Conservation (phyloP, 352 stramenopile genomes). For the Saprolegnia diclina region DNA sequence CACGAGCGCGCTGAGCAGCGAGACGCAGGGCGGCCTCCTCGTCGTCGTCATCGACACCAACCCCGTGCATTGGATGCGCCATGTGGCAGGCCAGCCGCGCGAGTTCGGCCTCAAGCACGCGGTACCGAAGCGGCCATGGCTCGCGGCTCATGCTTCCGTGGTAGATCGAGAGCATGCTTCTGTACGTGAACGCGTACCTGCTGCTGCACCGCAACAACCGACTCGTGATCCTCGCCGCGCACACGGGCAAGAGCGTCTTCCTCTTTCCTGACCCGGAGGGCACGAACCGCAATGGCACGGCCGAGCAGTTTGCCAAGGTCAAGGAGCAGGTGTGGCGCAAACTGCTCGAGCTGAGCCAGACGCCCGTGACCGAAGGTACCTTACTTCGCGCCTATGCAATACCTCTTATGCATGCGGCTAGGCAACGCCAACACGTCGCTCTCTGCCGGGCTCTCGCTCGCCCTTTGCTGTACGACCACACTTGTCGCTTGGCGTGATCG, state of each 20-base stretch:
- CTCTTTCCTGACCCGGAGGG: constrained; percentile 69
- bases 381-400: background rate
- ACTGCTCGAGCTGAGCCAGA: constrained; percentile 49
- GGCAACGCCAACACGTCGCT: constrained; percentile 61
- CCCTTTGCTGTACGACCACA: constrained; percentile 63
- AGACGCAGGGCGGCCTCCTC: constrained; percentile 38
- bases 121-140: constrained; percentile 32
- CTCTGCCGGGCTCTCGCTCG: constrained; percentile 65
- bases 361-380: constrained; percentile 34
- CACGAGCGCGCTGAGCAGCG: too few relatives aligned
- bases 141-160: constrained; percentile 40
- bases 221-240: constrained; percentile 76
- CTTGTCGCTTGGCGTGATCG: background rate
- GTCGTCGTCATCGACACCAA: constrained; percentile 81
- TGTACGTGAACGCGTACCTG: constrained; percentile 85
- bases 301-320: constrained; percentile 67
- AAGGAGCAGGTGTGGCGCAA: constrained; percentile 66
- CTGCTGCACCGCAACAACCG: constrained; percentile 80
- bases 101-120: constrained; percentile 26
- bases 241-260: constrained; percentile 64
- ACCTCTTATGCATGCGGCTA: constrained; percentile 3
- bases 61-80: constrained; percentile 59
- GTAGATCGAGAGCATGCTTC: constrained; percentile 57
- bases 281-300: constrained; percentile 51
- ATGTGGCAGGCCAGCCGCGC: constrained; percentile 28